Percentiles rank a stretch among this genome's conserved stretches.
These are phyloP conservation scores for Nakazawaea ernobii DNA, from an alignment of 805 yeast genomes.

Conservation along the genomic window DNA sequence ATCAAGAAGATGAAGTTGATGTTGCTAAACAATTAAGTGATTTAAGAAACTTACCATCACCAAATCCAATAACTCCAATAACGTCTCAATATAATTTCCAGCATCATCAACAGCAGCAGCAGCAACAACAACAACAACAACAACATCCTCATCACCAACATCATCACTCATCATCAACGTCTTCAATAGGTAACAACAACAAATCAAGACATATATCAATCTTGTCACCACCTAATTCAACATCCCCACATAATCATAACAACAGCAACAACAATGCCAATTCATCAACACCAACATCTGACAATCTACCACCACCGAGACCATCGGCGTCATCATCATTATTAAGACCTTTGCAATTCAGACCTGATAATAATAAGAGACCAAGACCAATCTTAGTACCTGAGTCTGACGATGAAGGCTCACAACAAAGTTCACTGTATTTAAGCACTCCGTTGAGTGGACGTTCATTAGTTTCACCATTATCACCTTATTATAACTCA, in stretches of 20 bases:
- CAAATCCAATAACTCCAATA: constrained; percentile 11
- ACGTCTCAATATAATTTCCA: constrained; percentile 11
- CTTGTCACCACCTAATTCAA: constrained; percentile 10
- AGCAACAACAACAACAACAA: not conserved
- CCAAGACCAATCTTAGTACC: constrained; percentile 12
- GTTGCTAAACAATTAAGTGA: constrained; percentile 5
- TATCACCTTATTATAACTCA: constrained; percentile 9
- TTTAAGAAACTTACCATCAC: not conserved
- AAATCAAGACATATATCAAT: not conserved
- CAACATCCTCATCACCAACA: not conserved
- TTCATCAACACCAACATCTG: not conserved
- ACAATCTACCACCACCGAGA: constrained; percentile 8
- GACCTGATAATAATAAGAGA: constrained; percentile 9
- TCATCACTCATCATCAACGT: not conserved
- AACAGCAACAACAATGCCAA: not conserved
- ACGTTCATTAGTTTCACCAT: constrained; percentile 1
- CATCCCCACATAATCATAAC: constrained; percentile 8
- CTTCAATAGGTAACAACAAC: not conserved
- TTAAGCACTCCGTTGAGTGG: constrained; percentile 9
- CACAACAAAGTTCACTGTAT: constrained; percentile 1
- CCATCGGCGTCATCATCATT: constrained; percentile 6
- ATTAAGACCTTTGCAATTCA: constrained; percentile 10
- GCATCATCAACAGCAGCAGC: not conserved
- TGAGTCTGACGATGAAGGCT: not conserved
- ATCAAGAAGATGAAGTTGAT: constrained; percentile 6